These are phyloP conservation scores for Pelargonium citronellum DNA, from an alignment of 441 rosid species.

Conservation along the genomic window DNA sequence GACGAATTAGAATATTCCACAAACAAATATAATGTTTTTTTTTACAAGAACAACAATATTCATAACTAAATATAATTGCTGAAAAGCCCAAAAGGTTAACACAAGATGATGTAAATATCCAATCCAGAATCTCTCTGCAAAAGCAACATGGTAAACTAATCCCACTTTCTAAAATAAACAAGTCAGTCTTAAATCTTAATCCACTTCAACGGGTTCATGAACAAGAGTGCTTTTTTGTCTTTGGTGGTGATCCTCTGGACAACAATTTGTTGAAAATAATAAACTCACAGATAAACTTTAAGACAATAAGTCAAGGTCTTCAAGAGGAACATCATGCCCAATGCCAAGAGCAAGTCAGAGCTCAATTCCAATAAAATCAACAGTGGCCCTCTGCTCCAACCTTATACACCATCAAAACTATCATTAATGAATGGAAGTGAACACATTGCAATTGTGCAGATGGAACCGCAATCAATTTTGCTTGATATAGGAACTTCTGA, in stretches of 20 bases:
- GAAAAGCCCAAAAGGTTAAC: background rate
- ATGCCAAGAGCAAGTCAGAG: background rate
- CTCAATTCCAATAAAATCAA: background rate
- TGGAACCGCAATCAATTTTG: background rate
- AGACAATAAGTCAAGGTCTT: background rate
- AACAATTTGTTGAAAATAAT: background rate
- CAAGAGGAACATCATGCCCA: background rate
- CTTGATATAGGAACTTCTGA: background rate
- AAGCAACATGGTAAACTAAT: background rate
- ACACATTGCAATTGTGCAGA: background rate
- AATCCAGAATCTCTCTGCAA: background rate
- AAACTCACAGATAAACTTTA: background rate
- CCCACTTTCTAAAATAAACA: slow-evolving; percentile 1
- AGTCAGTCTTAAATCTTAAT: background rate
- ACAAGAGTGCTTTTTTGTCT: no score
- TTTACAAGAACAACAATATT: background rate
- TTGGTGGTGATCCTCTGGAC: no score
- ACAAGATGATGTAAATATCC: background rate
- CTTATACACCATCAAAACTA: background rate
- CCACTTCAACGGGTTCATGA: background rate
- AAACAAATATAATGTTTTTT: background rate
- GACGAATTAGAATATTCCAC: background rate
- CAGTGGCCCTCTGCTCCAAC: background rate
- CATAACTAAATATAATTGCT: background rate
- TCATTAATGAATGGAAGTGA: background rate